Base-by-base conservation (phyloP, 495 filamentous ascomycete genomes). In the Tuber magnatum region DNA sequence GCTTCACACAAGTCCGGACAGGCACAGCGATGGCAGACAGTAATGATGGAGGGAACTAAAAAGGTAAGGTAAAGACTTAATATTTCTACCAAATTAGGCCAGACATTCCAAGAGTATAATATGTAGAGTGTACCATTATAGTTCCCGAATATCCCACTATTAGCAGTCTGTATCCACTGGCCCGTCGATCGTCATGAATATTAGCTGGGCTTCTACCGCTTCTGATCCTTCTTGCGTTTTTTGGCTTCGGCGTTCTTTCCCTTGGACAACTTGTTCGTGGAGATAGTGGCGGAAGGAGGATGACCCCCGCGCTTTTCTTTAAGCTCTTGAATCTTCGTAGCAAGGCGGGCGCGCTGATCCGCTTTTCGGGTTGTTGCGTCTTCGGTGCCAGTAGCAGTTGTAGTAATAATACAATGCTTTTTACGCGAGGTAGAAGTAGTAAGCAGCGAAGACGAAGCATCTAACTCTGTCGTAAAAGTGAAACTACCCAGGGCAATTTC, bases 291-390 rank as follows among this genome's bases (percentile, higher is more conserved):
- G 18, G 56, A 65, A 65, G 51, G 46, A n/a, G 46, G 51, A 32
- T 32, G n/a, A 5, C 51, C n/a, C 8, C 10, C n/a, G 3, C 12
- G 90, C 40, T 87, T 88, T 1, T 91, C 91, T 70, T 93, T 91
- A 38, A 99, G 88, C 38, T 88, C 90, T 78, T 94, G 91, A 74
- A 97, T 92, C 71, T 89, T 92, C 78, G 90, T 91, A 71, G 91
- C 88, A 61, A 98, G 86, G 42, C 94, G 91, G 40, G 90, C 88
- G 81, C 90, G 89, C 68, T 96, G 86, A 74, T 86, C 87, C 56
- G 74, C 73, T 70, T 88, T 90, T 78, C 88, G 87, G 61, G 91
- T 92, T 51, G 28, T 32, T 65, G 28, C 56, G 56, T 4, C 28
- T 35, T 35, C 56, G 28, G 56, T 10, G 56, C 56, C 28, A 32